Evolutionary conservation across 177 flowering plant species (phyloP), one percentile per base, ranked within the genome.

Genomic region (Vitis hybrid): DNA sequence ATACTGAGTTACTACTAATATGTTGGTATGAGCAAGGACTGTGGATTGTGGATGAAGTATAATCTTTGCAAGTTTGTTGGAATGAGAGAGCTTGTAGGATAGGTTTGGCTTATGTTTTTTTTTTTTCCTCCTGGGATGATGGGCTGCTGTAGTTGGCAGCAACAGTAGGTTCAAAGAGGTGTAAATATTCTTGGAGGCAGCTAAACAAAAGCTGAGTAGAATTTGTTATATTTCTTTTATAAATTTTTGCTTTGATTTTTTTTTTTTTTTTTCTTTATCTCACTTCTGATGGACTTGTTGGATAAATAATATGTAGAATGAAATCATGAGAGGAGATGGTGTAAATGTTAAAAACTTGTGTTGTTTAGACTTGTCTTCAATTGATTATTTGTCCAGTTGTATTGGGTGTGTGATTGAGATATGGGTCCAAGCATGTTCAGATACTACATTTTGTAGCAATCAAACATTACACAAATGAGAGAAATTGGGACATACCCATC

Each of bases 301-400:
- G 74, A 85, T 81, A 81, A 85, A 85, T 85, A 81, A 85, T 70
- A 30, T 78, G 82, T 80, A 77, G 79, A 78, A 61, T 78, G 67
- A 63, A 65, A 67, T 32, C 7, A 15, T 7, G 64, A 59, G 60
- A 57, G 32, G 51, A 50, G 5, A 6, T 57, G 32, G 17, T 79
- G 76, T 79, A 67, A 56, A 69, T 26, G 30, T 26, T 26, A 3
- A 26, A 26, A 26, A 3, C 30, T 26, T 26, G 30, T 26, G 30
- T 26, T 26, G 30, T 73, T 56, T 6, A 49, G 50, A 62, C 40
- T 7, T 10, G 12, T 40, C 45, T 40, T 1, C 45, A 7, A 40
- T 40, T 40, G 8, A 4, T 40, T 40, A 40, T 40, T 40, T 40
- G 45, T 40, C 45, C 8, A 7, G 45, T 11, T 59, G 34, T 59